phyloP scores from a whole-genome alignment of 208 protist genomes.

The Crithidia acanthocephali region DNA sequence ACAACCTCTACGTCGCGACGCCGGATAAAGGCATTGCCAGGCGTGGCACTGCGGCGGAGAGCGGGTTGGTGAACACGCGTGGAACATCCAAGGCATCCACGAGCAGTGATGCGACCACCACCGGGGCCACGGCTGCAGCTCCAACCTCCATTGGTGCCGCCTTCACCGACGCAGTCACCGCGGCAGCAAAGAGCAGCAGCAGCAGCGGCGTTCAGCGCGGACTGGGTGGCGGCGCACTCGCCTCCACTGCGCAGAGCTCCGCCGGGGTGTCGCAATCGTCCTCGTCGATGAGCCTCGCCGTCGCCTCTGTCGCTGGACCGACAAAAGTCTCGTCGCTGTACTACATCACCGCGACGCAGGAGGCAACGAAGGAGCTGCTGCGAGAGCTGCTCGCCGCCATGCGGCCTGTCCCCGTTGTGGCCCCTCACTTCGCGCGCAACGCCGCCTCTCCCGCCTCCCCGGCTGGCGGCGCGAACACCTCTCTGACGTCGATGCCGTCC shows the following conservation, averaged over 20 bases:
- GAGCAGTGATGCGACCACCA: background rate
- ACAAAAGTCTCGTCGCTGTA: conserved; percentile 16
- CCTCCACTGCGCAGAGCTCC: conserved; percentile 1
- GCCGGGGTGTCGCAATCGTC: conserved; percentile 8
- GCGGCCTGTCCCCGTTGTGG: conserved; percentile 26
- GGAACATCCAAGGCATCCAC: conserved; percentile 6
- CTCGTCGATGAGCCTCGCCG: background rate
- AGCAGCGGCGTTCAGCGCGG: conserved; percentile 12
- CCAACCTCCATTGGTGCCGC: background rate
- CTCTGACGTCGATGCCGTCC: background rate
- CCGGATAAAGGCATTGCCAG: conserved; percentile 1
- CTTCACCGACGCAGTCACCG: background rate
- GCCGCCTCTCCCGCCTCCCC: conserved; percentile 1
- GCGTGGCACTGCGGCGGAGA: background rate
- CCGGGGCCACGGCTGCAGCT: background rate
- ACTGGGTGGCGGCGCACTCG: background rate
- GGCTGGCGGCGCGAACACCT: background rate
- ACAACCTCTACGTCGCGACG: conserved; percentile 7
- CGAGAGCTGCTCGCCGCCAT: conserved; percentile 37
- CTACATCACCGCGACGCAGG: conserved; percentile 10
- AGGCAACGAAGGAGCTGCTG: conserved; percentile 18
- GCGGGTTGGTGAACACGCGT: background rate
- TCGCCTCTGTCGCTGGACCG: background rate
- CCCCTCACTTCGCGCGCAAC: conserved; percentile 7
- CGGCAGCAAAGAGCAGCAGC: too few species aligned